Percentiles rank a stretch among this genome's conserved stretches.
phyloP scores from a whole-genome alignment of 1,139 yeast species.

The Sugiyamaella japonica region DNA sequence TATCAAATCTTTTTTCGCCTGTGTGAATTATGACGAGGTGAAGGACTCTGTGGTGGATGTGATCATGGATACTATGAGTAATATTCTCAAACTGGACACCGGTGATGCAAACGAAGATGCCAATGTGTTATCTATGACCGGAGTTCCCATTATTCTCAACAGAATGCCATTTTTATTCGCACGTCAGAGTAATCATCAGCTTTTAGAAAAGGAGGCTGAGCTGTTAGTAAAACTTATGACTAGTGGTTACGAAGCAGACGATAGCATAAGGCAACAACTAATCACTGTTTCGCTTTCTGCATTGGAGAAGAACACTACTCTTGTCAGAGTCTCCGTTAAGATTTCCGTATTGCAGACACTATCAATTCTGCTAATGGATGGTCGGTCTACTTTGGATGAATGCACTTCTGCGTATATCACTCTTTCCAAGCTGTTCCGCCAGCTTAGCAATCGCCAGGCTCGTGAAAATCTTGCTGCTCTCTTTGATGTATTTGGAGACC shows the following conservation, averaged over 20 bases:
- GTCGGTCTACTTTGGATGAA: slow-evolving; percentile 55
- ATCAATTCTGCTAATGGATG: slow-evolving; percentile 52
- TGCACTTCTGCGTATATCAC: slow-evolving; percentile 55
- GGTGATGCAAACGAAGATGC: slow-evolving; percentile 31
- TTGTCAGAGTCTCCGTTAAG: slow-evolving; percentile 56
- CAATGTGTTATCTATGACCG: slow-evolving; percentile 30
- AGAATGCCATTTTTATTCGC: slow-evolving; percentile 34
- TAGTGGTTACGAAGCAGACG: slow-evolving; percentile 59
- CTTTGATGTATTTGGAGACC: slow-evolving; percentile 58
- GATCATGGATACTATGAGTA: slow-evolving; percentile 58
- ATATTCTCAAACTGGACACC: slow-evolving; percentile 42
- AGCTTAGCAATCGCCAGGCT: slow-evolving; percentile 58
- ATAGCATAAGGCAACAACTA: slow-evolving; percentile 54
- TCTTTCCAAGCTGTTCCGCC: slow-evolving; percentile 59
- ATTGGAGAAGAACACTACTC: slow-evolving; percentile 60
- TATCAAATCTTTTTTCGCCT: slow-evolving; percentile 54
- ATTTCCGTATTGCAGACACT: slow-evolving; percentile 61
- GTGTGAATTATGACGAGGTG: slow-evolving; percentile 55
- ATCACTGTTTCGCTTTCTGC: slow-evolving; percentile 61
- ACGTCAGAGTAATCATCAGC: slow-evolving; percentile 33
- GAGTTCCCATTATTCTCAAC: slow-evolving; percentile 33
- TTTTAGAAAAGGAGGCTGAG: slow-evolving; percentile 53
- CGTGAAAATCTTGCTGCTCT: slow-evolving; percentile 62
- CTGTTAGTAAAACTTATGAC: slow-evolving; percentile 58
- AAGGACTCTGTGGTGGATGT: slow-evolving; percentile 65